Base-by-base conservation (phyloP, 768 basidiomycete genomes). In the Pisolithus sp. region DNA sequence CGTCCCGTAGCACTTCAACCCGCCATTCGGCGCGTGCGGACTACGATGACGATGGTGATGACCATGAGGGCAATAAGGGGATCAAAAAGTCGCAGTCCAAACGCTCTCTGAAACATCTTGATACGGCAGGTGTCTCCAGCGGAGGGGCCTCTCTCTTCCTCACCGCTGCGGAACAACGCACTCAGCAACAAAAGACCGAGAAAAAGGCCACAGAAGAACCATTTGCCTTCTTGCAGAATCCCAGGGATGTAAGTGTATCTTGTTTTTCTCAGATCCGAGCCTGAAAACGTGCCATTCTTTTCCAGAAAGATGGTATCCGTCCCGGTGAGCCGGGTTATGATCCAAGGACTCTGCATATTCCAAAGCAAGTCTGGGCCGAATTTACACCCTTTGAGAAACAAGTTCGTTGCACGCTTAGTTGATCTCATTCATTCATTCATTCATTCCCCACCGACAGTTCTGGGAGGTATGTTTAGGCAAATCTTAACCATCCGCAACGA, bases 351-450 rank as follows among this genome's bases (percentile, higher is more conserved):
- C 67, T 98, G 30, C 80, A 77, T 62, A 79, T 99, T 48, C 94
- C 94, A 0, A 68, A 76, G 26, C 77, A 72, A 40, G 82, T 83
- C 0, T 95, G 93, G 92, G 73, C 74, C 24, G 73, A 74, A 0
- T 95, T 99, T 61, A 95, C 93, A 2, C 93, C 94, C 0, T 99
- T 99, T 63, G 96, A 99, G 71, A 93, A 84, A 59, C 93, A 91
- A 77, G 85, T 80, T 52, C 30, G 64, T 67, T 38, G 44, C 10
- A 17, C 49, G 51, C 21, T 34, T 20, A 30, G n/a, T 10, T 34
- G 21, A 18, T 10, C 17, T 50, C 2, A 7, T 47, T 37, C 57
- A 12, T 55, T 21, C 57, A 12, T 55, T 21, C 46, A 30, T 15
- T 40, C 17, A 31, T 5, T 34, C 12, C 34, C 47, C 49, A 10